These are phyloP conservation scores for Syzygium aromaticum DNA, from an alignment of 345 rosid genomes.

Conservation along the genomic window DNA sequence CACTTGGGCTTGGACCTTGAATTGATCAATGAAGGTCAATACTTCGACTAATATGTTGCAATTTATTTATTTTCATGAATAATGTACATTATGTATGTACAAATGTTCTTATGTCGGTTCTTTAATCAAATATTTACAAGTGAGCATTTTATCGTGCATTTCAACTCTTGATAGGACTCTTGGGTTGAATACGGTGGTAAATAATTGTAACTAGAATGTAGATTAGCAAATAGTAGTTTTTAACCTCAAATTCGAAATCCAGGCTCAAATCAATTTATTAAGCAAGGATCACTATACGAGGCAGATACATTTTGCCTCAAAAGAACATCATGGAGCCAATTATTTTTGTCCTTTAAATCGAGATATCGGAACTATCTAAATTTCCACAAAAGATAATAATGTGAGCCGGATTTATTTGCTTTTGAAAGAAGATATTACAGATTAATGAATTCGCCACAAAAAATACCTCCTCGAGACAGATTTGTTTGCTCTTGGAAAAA, in stretches of 20 bases:
- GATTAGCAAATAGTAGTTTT: background rate
- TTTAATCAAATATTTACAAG: background rate
- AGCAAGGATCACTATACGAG: background rate
- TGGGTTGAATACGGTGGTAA: background rate
- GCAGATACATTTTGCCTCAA: background rate
- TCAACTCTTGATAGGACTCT: background rate
- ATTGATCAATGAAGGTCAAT: background rate
- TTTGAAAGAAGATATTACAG: too few species aligned
- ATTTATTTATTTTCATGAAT: background rate
- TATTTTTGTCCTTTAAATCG: background rate
- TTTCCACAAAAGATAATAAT: background rate
- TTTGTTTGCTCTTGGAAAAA: too few species aligned
- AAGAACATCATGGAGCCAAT: background rate
- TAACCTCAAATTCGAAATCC: background rate
- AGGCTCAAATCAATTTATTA: background rate
- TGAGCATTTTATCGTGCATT: background rate
- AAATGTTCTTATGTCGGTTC: background rate
- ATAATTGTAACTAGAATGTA: background rate
- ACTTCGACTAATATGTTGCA: background rate
- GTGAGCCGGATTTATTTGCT: too few species aligned
- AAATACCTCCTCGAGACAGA: too few species aligned
- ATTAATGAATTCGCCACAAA: too few species aligned
- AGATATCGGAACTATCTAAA: background rate
- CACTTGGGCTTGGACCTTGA: background rate
- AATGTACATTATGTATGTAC: background rate